phyloP scores from a whole-genome alignment of 331 rosid species.

The Quercus phellos region DNA sequence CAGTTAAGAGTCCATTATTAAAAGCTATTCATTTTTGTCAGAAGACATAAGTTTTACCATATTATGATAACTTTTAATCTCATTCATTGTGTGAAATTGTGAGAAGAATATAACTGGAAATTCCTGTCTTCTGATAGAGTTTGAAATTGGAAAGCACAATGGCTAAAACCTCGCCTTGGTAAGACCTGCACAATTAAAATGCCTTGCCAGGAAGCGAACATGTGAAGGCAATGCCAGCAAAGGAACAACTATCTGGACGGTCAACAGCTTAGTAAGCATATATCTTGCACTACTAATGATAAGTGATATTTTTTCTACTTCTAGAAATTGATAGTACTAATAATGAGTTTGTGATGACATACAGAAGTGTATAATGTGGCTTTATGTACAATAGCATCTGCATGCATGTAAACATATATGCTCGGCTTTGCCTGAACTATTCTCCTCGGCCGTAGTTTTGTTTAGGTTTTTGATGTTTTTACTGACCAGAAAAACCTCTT shows the following conservation, averaged over 20 bases:
- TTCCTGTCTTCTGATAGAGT: not conserved
- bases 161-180: not conserved
- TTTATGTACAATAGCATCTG: not conserved
- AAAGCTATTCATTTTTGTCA: not conserved
- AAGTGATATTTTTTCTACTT: not conserved
- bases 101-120: not conserved
- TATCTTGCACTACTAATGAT: not conserved
- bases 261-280: not conserved
- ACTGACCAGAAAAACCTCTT: too few species aligned
- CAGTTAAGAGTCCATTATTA: not conserved
- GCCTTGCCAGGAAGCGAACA: not conserved
- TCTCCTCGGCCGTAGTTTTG: too few species aligned
- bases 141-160: not conserved
- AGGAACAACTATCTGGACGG: not conserved
- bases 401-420: not conserved
- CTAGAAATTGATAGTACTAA: not conserved
- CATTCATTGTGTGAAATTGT: not conserved
- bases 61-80: not conserved
- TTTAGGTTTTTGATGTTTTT: too few species aligned
- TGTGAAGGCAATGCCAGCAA: not conserved
- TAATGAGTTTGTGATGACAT: not conserved
- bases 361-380: too few species aligned
- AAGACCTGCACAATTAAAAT: not conserved
- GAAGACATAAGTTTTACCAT: not conserved
- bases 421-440: too few species aligned